Base-by-base conservation (phyloP, 257 asterid species). In the Misopates orontium region DNA sequence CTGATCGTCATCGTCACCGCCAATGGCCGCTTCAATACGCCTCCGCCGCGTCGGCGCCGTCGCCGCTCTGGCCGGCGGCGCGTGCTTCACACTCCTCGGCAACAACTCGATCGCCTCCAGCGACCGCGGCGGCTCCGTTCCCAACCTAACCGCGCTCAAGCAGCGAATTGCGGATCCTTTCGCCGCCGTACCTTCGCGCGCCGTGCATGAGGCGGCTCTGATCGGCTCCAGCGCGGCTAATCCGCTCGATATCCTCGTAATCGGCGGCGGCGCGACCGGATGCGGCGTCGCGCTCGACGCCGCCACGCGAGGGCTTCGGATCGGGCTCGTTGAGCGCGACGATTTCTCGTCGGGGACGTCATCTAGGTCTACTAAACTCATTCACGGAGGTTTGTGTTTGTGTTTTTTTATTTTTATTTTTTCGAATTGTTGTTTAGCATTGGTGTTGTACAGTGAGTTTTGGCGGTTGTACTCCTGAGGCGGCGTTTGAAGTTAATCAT, bases 241-340 rank as follows among this genome's bases (percentile, higher is more conserved):
- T 60, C 99, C 99, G n/a, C 95, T 93, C 51, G 99, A 93, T 59
- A 72, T 93, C 12, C 94, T 93, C 39, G 97, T 93, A 20, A 72
- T 93, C 40, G 99, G 97, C 62, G 99, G 96, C 60, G 99, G 99
- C 20, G 97, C 96, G 13, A 93, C 99, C 39, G 99, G 99, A 50
- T 79, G 92, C 64, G 99, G 98, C 49, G 97, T 75, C 12, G 99
- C 97, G 10, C 90, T 93, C 15, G 99, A 93, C 64, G 96, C 95
- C 72, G 78, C 83, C 64, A 84, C 96, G n/a, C 94, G 99, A 16
- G 99, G 99, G 4, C 97, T 90, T n/a, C 89, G 96, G n/a, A 97
- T 93, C 53, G 97, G 99, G 41, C 94, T 90, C 39, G 97, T 90
- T 21, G 99, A 93, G 79, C 83, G 99, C 0, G 99, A 90, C 60